phyloP scores from a whole-genome alignment of 768 basidiomycete species.

The Mycena vulgaris region DNA sequence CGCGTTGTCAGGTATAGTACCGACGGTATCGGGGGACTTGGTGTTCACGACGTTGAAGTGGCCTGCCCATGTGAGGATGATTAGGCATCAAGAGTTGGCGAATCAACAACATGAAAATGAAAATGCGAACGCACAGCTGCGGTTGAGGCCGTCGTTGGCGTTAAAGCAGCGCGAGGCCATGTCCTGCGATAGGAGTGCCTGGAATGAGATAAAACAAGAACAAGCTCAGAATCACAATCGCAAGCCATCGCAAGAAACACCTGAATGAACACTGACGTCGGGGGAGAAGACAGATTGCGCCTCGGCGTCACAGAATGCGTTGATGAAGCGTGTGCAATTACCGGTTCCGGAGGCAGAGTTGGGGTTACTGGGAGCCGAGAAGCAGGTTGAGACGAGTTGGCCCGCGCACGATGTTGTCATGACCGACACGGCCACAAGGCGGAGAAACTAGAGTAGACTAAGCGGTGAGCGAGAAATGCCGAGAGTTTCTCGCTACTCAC shows the following conservation, averaged over 20 bases:
- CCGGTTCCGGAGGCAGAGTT: constrained; percentile 19
- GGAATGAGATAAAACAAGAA: constrained; percentile 15
- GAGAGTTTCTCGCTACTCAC: constrained; percentile 21
- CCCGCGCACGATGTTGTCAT: constrained; percentile 17
- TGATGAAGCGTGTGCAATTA: constrained; percentile 28
- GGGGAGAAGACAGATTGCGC: constrained; percentile 24
- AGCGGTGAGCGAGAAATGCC: constrained; percentile 14
- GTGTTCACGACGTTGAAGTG: constrained; percentile 30
- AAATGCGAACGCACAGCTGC: constrained; percentile 21
- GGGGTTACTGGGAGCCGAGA: constrained; percentile 23
- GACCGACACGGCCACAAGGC: constrained; percentile 17
- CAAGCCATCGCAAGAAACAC: constrained; percentile 12
- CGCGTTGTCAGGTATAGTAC: constrained; percentile 26
- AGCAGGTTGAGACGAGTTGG: constrained; percentile 27
- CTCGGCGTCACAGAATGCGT: constrained; percentile 29
- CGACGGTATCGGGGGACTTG: constrained; percentile 22
- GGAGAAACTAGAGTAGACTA: constrained; percentile 16
- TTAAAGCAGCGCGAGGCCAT: constrained; percentile 31
- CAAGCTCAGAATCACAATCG: not conserved
- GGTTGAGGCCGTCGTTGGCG: constrained; percentile 13
- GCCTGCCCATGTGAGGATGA: constrained; percentile 7
- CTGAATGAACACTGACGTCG: constrained; percentile 23
- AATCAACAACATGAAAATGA: constrained; percentile 14
- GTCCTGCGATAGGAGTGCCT: constrained; percentile 27
- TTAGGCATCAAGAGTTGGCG: constrained; percentile 17